A percentile compares a stretch with the other conserved stretches of the same genome.
phyloP scores from a whole-genome alignment of 495 filamentous ascomycete species.

The Chaetomidium leptoderma region DNA sequence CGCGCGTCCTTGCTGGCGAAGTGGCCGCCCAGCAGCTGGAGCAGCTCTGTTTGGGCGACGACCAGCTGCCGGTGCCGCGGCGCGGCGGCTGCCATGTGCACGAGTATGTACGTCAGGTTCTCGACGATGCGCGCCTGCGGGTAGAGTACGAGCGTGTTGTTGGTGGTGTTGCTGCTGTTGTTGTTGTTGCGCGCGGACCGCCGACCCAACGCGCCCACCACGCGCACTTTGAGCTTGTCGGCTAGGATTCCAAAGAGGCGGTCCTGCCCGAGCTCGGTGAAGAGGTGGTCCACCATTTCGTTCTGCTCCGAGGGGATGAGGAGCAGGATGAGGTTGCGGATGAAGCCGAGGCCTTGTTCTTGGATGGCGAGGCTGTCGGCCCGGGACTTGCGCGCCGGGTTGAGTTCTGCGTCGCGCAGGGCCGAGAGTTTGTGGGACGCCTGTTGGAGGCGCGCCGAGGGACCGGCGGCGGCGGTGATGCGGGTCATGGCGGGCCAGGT shows the following conservation, averaged over 20 bases:
- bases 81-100: constrained; percentile 77
- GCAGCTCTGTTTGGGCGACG: constrained; percentile 52
- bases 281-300: constrained; percentile 83
- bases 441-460: constrained; percentile 34
- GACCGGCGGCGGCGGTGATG: not conserved
- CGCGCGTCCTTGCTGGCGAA: constrained; percentile 65
- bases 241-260: constrained; percentile 71
- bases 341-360: constrained; percentile 80
- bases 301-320: constrained; percentile 26
- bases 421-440: constrained; percentile 49
- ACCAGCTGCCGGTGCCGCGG: constrained; percentile 68
- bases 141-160: constrained; percentile 43
- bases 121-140: constrained; percentile 69
- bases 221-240: constrained; percentile 61
- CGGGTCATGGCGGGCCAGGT: constrained; percentile 18
- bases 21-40: constrained; percentile 64
- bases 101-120: constrained; percentile 69
- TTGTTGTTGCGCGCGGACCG: constrained; percentile 14
- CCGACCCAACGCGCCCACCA: constrained; percentile 43
- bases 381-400: constrained; percentile 54
- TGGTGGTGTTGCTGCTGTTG: constrained; percentile 3
- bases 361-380: constrained; percentile 81
- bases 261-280: constrained; percentile 67
- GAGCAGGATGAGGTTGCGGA: constrained; percentile 77
- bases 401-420: constrained; percentile 53